These are phyloP conservation scores for Trichosporon coremiiforme DNA, from an alignment of 1,284 basidiomycete genomes.

Conservation along the genomic window DNA sequence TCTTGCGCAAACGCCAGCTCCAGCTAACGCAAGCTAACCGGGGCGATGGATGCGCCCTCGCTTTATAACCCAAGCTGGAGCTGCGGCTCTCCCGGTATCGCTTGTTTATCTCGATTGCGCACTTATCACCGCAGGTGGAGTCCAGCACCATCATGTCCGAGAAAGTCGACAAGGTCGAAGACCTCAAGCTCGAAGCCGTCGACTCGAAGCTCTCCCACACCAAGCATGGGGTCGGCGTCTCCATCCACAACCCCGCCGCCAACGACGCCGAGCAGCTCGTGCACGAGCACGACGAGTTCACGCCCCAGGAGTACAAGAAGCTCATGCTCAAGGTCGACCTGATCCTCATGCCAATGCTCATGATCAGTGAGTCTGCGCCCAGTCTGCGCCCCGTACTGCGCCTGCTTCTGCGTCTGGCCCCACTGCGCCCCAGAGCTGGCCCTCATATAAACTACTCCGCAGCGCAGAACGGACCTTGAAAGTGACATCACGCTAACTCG, in stretches of 20 bases:
- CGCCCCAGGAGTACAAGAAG: constrained; percentile 28
- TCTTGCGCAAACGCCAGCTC: too few species aligned
- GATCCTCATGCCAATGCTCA: constrained; percentile 30
- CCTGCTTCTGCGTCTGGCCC: too few species aligned
- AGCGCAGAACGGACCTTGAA: not conserved
- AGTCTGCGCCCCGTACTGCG: not conserved
- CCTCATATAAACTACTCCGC: too few species aligned
- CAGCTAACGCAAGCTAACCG: too few species aligned
- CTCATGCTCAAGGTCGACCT: constrained; percentile 31
- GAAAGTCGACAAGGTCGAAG: not conserved
- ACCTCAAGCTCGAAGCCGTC: not conserved
- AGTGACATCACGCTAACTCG: not conserved
- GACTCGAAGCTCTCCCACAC: constrained; percentile 7
- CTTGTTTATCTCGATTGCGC: not conserved
- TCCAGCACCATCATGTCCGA: not conserved
- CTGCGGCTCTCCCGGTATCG: not conserved
- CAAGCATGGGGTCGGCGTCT: not conserved
- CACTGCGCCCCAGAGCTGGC: too few species aligned
- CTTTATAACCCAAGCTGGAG: not conserved
- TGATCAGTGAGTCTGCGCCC: constrained; percentile 14
- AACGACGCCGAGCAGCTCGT: constrained; percentile 10
- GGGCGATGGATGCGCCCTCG: not conserved
- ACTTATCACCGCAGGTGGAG: not conserved
- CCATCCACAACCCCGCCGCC: constrained; percentile 4
- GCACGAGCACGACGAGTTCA: constrained; percentile 17